Percentiles rank a stretch among this genome's conserved stretches.
Conservation (phyloP, 2,329 filamentous ascomycete species). For the Pyrenophora teres region DNA sequence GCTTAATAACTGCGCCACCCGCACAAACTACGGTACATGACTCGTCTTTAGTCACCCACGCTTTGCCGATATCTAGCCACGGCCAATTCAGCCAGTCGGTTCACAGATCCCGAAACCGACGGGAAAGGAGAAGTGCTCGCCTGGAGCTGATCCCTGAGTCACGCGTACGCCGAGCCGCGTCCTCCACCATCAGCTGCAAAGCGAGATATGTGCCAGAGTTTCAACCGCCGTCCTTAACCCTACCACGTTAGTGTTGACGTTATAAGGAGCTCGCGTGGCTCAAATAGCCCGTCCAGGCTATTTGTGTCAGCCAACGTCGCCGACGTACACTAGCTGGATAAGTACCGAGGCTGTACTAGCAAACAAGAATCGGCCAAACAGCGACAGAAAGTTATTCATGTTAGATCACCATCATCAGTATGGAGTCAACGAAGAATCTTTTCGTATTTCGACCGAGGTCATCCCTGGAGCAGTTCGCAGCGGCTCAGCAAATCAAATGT, state of each 20-base stretch:
- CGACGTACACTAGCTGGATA: neutral
- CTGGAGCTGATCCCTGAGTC: neutral
- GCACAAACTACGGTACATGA: too few species aligned
- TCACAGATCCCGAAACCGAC: neutral
- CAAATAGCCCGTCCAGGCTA: neutral
- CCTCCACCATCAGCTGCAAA: neutral
- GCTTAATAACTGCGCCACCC: too few species aligned
- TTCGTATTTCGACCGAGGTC: too few species aligned
- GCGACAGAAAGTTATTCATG: slow-evolving; percentile 7
- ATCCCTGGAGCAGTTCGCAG: too few species aligned
- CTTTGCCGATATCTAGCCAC: too few species aligned
- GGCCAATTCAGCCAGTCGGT: neutral
- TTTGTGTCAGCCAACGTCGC: neutral
- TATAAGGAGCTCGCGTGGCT: neutral
- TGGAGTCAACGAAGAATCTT: too few species aligned
- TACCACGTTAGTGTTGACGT: neutral
- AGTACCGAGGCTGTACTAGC: slow-evolving; percentile 1
- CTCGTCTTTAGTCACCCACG: too few species aligned
- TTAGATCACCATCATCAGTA: too few species aligned
- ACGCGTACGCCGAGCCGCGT: neutral
- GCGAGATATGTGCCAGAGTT: neutral
- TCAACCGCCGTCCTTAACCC: neutral
- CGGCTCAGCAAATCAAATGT: neutral
- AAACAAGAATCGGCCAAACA: slow-evolving; percentile 6
- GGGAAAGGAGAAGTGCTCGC: neutral